phyloP scores from a whole-genome alignment of 345 rosid genomes.

The Murraya koenigii region DNA sequence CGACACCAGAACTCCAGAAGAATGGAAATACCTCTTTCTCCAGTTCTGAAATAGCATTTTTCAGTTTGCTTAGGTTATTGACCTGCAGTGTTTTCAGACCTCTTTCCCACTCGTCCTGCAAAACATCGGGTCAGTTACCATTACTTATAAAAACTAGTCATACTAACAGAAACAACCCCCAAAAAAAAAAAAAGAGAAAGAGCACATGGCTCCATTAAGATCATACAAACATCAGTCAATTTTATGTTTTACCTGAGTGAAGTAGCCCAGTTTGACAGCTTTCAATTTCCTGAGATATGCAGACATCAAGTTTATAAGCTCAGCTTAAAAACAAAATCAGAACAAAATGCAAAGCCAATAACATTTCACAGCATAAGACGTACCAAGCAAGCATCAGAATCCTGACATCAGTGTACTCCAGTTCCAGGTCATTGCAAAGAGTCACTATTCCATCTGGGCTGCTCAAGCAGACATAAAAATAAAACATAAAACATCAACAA shows the following conservation, averaged over 20 bases:
- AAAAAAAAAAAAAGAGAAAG: background rate
- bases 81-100: constrained; percentile 42
- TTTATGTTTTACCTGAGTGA: constrained; percentile 33
- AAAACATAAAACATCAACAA: background rate
- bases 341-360: background rate
- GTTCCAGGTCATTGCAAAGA: constrained; percentile 44
- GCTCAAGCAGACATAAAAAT: constrained; percentile 23
- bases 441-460: constrained; percentile 58
- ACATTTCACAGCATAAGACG: background rate
- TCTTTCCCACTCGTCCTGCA: constrained; percentile 51
- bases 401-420: constrained; percentile 46
- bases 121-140: background rate
- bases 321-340: background rate
- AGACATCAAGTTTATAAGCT: constrained; percentile 5
- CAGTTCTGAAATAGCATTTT: constrained; percentile 30
- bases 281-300: constrained; percentile 44
- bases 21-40: constrained; percentile 41
- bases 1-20: background rate
- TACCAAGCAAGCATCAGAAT: constrained; percentile 60
- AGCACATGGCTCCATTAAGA: background rate
- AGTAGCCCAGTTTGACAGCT: constrained; percentile 52
- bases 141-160: background rate
- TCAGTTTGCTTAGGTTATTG: constrained; percentile 35
- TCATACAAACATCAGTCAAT: background rate
- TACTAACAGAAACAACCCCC: background rate